Conservation (phyloP, 371 early-diverging fungal species). For the Mycotypha africana region DNA sequence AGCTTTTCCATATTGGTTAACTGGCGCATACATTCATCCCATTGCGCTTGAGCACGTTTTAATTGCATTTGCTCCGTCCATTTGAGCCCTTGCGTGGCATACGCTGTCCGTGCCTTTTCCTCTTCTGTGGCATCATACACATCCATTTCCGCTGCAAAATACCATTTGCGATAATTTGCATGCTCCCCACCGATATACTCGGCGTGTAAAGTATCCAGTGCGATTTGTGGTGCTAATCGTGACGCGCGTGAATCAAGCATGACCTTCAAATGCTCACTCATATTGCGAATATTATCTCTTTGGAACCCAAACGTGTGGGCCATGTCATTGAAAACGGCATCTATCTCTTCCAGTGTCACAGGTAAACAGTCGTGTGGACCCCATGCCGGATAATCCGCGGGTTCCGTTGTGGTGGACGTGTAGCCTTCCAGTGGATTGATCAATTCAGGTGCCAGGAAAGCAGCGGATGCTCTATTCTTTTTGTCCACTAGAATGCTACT, state of each 20-base stretch:
- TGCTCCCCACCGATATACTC: conserved; percentile 85
- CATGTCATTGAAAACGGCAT: conserved; percentile 18
- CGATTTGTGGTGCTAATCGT: conserved; percentile 69
- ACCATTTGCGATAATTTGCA: conserved; percentile 86
- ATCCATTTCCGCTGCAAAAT: conserved; percentile 79
- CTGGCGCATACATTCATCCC: conserved; percentile 68
- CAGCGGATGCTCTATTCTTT: too few species aligned
- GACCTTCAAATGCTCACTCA: conserved; percentile 71
- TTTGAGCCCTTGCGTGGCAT: too few species aligned
- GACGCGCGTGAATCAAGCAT: conserved; percentile 85
- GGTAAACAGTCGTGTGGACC: conserved; percentile 38
- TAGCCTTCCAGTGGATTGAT: conserved; percentile 5
- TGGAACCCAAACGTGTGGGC: conserved; percentile 74
- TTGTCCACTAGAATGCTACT: too few species aligned
- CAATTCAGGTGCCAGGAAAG: too few species aligned
- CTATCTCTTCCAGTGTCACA: conserved; percentile 9
- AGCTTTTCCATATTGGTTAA: conserved; percentile 67
- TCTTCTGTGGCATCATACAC: conserved; percentile 54
- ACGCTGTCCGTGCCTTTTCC: too few species aligned
- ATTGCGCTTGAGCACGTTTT: conserved; percentile 57
- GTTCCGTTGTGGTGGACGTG: conserved; percentile 4
- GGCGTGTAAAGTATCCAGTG: conserved; percentile 74
- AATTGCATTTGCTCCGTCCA: conserved; percentile 35
- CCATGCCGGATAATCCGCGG: conserved; percentile 71
- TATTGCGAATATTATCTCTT: conserved; percentile 70